A percentile compares a stretch with the other conserved stretches of the same genome.
These are phyloP conservation scores for Mycena chlorophos DNA, from an alignment of 768 basidiomycete genomes.

Conservation along the genomic window DNA sequence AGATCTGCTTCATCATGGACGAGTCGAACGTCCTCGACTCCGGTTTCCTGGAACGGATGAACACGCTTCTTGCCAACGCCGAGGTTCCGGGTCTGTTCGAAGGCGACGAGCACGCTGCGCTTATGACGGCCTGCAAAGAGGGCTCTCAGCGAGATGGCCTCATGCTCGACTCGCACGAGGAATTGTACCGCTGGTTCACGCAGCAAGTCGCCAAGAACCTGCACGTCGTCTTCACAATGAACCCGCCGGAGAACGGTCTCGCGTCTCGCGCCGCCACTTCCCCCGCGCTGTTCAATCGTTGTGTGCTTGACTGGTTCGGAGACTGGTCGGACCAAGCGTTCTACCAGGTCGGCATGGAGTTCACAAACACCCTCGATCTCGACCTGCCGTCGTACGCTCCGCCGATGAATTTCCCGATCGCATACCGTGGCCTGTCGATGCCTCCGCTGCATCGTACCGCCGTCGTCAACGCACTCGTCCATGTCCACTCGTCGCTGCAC, in stretches of 20 bases:
- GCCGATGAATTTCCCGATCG: conserved; percentile 83
- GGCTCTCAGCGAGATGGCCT: conserved; percentile 98
- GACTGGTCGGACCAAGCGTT: conserved; percentile 99
- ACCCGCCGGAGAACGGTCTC: conserved; percentile 93
- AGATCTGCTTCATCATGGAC: conserved; percentile 99
- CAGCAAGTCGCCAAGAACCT: conserved; percentile 97
- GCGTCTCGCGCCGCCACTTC: conserved; percentile 96
- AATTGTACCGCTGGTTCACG: conserved; percentile 98
- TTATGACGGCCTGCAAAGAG: conserved; percentile 99
- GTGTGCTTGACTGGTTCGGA: conserved; percentile 99
- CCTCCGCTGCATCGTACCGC: conserved; percentile 91
- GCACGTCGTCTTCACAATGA: conserved; percentile 99
- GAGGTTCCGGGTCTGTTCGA: conserved; percentile 99
- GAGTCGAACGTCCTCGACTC: conserved; percentile 99
- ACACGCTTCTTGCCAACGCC: conserved; percentile 97
- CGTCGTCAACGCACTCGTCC: conserved; percentile 90
- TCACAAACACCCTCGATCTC: conserved; percentile 91
- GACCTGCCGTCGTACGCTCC: conserved; percentile 81
- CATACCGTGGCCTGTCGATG: conserved; percentile 78
- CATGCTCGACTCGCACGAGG: conserved; percentile 97
- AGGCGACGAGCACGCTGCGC: conserved; percentile 95
- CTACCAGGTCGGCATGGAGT: conserved; percentile 97
- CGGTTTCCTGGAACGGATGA: conserved; percentile 99
- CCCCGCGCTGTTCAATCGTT: conserved; percentile 97
- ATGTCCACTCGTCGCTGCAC: conserved; percentile 87